Evolutionary conservation across 805 yeast species (phyloP).

Genomic region (Candida tibetensis): DNA sequence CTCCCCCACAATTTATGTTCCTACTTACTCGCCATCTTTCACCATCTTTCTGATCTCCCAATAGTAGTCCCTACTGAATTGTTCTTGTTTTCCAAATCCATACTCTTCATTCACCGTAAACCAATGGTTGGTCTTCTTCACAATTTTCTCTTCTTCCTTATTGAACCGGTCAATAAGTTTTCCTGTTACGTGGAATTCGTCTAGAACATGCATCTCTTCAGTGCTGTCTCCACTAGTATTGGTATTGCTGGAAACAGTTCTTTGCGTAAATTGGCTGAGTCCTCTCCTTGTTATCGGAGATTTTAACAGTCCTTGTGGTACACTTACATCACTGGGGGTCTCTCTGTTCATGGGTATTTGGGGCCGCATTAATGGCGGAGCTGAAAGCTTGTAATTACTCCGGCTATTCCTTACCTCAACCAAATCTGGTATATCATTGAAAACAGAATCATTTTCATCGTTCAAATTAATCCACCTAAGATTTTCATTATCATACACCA

Average conservation of each 20-base stretch:
- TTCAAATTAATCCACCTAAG: slow-evolving; percentile 57
- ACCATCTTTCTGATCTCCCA: slow-evolving; percentile 47
- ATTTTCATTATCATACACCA: slow-evolving; percentile 58
- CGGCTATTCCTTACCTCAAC: slow-evolving; percentile 13
- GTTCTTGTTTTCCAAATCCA: slow-evolving; percentile 10
- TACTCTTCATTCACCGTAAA: slow-evolving; percentile 30
- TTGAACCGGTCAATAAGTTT: slow-evolving; percentile 30
- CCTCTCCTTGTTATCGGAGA: slow-evolving; percentile 23
- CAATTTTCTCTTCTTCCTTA: slow-evolving; percentile 36
- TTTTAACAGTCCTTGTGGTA: not conserved
- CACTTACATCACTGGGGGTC: not conserved
- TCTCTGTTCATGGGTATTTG: not conserved
- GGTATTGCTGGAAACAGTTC: slow-evolving; percentile 33
- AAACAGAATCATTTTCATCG: slow-evolving; percentile 39
- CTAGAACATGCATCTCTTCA: slow-evolving; percentile 13
- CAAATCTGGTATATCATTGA: slow-evolving; percentile 50
- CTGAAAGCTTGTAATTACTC: slow-evolving; percentile 1
- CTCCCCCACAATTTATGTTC: no score
- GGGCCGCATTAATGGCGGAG: slow-evolving; percentile 5
- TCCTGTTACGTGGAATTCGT: slow-evolving; percentile 26
- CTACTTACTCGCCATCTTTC: slow-evolving; percentile 27
- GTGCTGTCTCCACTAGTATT: slow-evolving; percentile 13
- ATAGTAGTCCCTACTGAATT: slow-evolving; percentile 27
- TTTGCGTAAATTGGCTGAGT: slow-evolving; percentile 35
- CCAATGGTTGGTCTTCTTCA: slow-evolving; percentile 37